Base-by-base conservation (phyloP, 2,329 filamentous ascomycete genomes). In the Alternaria gaisen region DNA sequence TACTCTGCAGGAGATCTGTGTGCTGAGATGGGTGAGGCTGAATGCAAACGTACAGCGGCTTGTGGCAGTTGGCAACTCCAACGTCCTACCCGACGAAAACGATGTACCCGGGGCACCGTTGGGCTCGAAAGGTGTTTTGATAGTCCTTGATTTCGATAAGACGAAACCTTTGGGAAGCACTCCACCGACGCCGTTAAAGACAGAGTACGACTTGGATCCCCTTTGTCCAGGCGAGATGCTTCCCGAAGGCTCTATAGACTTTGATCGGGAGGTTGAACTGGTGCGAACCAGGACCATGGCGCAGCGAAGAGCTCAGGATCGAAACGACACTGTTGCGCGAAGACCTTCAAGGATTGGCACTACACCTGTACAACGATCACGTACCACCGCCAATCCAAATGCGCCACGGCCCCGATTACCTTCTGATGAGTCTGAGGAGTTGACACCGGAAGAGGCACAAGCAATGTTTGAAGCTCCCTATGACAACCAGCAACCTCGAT, bases 221-320 rank as follows among this genome's bases (percentile, higher is more conserved):
- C 66, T 79, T 7, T 73, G 75, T 34, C 75, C 77, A 5, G 76
- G 76, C 11, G 78, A 80, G 60, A 67, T 70, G 58, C 63, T 80
- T 2, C 77, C 76, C 9, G 78, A 80, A 67, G 78, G 78, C 41
- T 71, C 70, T 0, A 74, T 80, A n/a, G 76, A 78, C 48, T 80
- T 80, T 62, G 78, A 80, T 12, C 67, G 76, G 22, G 79, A 80
- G 60, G 79, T 80, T 0, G 78, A 80, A 54, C 52, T 80, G 24
- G 77, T 80, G 38, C 65, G 79, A 43, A 77, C 74, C 5, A 68
- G 78, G 16, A 80, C 79, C 3, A 59, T 79, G 20, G 76, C 76
- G 4, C 77, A 79, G 52, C 67, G 76, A 26, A 70, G 74, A 61
- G 76, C 76, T 9, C 73, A 76, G 40, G 71, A 73, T 46, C 65